Evolutionary conservation across 2,329 filamentous ascomycete genomes (phyloP), one percentile per base, ranked within the genome.

Genomic region (Shiraia bambusicola): DNA sequence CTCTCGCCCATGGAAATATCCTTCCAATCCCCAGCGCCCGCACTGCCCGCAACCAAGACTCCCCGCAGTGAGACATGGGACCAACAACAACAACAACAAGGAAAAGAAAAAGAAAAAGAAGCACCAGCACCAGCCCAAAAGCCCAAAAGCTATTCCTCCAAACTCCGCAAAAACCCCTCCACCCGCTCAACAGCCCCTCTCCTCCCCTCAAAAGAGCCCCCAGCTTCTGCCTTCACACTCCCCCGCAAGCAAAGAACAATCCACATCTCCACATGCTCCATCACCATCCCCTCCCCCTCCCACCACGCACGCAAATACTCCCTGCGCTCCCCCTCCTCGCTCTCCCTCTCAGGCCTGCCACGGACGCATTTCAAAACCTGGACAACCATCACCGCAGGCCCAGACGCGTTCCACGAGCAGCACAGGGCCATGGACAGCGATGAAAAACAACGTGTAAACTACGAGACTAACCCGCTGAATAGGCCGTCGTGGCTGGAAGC

Each of bases 401-500:
- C 19, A 4, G 19, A 40, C 4, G 40, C 39, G 8, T 34, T 4
- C 4, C 14, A 4, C 10, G 4, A 22, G 19, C 19, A 22, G 19
- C 19, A 22, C 8, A 22, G 19, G n/a, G n/a, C n/a, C n/a, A n/a
- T n/a, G n/a, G n/a, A n/a, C n/a, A n/a, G n/a, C n/a, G n/a, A n/a
- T n/a, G n/a, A n/a, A n/a, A n/a, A n/a, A n/a, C n/a, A n/a, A n/a
- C n/a, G n/a, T n/a, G n/a, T n/a, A n/a, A n/a, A n/a, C n/a, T n/a
- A 22, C 19, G 19, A 22, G 27, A 49, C 52, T 61, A 50, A 63
- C 58, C 50, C 54, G 12, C 30, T 40, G 9, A 46, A 47, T 49
- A 81, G 77, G 42, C 67, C 76, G 50, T 72, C 71, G 37, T 82
- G 79, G 79, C 76, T 82, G 24, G 69, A 69, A 26, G 66, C 67